Conservation (phyloP, 1,139 yeast species). For the Geotrichum bryndzae region DNA sequence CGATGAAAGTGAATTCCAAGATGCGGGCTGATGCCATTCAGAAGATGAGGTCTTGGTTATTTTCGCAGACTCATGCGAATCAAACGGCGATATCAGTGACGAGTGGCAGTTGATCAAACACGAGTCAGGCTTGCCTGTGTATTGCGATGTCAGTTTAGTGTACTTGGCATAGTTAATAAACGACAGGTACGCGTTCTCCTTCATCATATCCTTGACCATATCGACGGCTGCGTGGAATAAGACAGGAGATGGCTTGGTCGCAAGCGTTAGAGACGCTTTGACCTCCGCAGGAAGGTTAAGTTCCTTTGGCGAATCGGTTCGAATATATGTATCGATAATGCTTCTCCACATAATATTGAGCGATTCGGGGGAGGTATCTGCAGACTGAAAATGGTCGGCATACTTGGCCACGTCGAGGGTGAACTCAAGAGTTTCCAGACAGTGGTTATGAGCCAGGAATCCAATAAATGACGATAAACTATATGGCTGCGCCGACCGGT, state of each 20-base stretch:
- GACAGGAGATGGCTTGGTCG: slow-evolving; percentile 22
- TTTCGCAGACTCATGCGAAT: slow-evolving; percentile 4
- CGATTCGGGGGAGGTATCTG: not conserved
- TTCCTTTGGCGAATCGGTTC: slow-evolving; percentile 31
- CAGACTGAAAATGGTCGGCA: slow-evolving; percentile 3
- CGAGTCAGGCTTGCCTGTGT: not conserved
- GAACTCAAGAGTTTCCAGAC: slow-evolving; percentile 36
- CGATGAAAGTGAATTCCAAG: slow-evolving; percentile 12
- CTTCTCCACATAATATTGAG: slow-evolving; percentile 27
- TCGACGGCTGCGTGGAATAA: slow-evolving; percentile 18
- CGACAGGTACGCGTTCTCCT: slow-evolving; percentile 30
- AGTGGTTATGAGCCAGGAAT: slow-evolving; percentile 32
- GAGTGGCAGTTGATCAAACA: slow-evolving; percentile 1
- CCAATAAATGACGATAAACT: slow-evolving; percentile 29
- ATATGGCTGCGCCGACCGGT: slow-evolving; percentile 29
- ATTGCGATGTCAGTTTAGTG: not conserved
- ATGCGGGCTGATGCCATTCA: slow-evolving; percentile 17
- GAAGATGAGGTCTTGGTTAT: slow-evolving; percentile 5
- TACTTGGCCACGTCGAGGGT: slow-evolving; percentile 31
- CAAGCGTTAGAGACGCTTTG: slow-evolving; percentile 23
- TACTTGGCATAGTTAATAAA: slow-evolving; percentile 20
- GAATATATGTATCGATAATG: slow-evolving; percentile 30
- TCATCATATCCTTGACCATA: slow-evolving; percentile 31
- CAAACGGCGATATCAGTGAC: slow-evolving; percentile 4
- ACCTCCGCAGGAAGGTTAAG: slow-evolving; percentile 32